phyloP scores from a whole-genome alignment of 768 basidiomycete genomes.

The Grammothele lineata region DNA sequence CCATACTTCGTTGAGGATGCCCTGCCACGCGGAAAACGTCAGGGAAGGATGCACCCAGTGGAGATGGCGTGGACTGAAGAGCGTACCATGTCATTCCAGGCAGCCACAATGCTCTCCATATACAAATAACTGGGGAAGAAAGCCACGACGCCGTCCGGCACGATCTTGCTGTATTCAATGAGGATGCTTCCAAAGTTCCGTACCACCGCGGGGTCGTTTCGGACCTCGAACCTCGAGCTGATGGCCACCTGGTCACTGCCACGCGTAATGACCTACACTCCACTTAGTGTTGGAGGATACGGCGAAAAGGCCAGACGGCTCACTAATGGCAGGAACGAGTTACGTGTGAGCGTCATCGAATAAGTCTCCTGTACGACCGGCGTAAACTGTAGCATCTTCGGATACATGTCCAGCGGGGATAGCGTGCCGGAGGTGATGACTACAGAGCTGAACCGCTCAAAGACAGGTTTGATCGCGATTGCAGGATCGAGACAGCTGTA shows the following conservation, averaged over 20 bases:
- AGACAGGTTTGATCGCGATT: slow-evolving; percentile 94
- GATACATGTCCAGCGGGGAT: slow-evolving; percentile 99
- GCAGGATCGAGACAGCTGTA: slow-evolving; percentile 93
- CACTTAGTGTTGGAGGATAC: too few species aligned
- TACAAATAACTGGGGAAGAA: slow-evolving; percentile 99
- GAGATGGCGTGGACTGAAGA: slow-evolving; percentile 15
- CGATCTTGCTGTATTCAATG: slow-evolving; percentile 95
- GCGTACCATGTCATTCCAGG: slow-evolving; percentile 99
- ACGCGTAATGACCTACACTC: slow-evolving; percentile 91
- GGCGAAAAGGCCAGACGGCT: too few species aligned
- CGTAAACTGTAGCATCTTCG: slow-evolving; percentile 98
- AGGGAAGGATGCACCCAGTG: slow-evolving; percentile 2
- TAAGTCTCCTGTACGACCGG: slow-evolving; percentile 97
- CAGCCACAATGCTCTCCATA: slow-evolving; percentile 99
- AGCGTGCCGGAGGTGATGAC: slow-evolving; percentile 99
- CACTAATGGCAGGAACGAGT: slow-evolving; percentile 93
- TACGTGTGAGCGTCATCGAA: slow-evolving; percentile 94
- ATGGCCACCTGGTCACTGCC: slow-evolving; percentile 99
- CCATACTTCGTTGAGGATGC: slow-evolving; percentile 98
- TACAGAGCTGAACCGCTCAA: slow-evolving; percentile 96
- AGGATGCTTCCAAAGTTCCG: slow-evolving; percentile 98
- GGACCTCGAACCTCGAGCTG: slow-evolving; percentile 96
- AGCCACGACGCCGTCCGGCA: slow-evolving; percentile 97
- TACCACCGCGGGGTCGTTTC: slow-evolving; percentile 98
- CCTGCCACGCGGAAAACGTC: slow-evolving; percentile 44